These are phyloP conservation scores for Malus sylvestris DNA, from an alignment of 306 rosid species.

Conservation along the genomic window DNA sequence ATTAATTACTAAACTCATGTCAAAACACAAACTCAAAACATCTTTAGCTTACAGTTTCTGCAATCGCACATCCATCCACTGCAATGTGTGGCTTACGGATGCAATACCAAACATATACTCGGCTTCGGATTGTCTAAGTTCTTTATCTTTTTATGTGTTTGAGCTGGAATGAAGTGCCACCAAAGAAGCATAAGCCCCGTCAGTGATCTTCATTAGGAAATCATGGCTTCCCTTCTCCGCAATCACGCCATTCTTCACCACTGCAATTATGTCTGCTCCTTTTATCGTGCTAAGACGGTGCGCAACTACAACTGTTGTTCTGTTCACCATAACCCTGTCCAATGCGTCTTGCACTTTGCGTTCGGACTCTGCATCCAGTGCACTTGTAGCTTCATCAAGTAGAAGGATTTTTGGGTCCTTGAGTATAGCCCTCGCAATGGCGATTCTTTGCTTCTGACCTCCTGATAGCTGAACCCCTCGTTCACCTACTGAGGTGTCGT, in stretches of 20 bases:
- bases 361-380: slow-evolving; percentile 84
- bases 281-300: slow-evolving; percentile 73
- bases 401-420: slow-evolving; percentile 71
- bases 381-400: slow-evolving; percentile 93
- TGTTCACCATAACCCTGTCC: slow-evolving; percentile 63
- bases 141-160: not conserved
- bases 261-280: slow-evolving; percentile 67
- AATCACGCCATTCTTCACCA: slow-evolving; percentile 60
- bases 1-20: too few species aligned
- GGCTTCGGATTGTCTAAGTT: not conserved
- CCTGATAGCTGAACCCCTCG: slow-evolving; percentile 84
- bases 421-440: slow-evolving; percentile 78
- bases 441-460: slow-evolving; percentile 88
- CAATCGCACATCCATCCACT: too few species aligned
- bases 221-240: slow-evolving; percentile 83
- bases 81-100: not conserved
- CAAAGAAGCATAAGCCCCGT: slow-evolving; percentile 70
- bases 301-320: slow-evolving; percentile 84
- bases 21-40: too few species aligned
- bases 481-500: slow-evolving; percentile 70
- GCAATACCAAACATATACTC: not conserved
- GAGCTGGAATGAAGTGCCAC: slow-evolving; percentile 63
- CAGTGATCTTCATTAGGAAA: slow-evolving; percentile 48
- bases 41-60: too few species aligned
- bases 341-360: slow-evolving; percentile 75